Percentiles rank a stretch among this genome's conserved stretches.
These are phyloP conservation scores for Microdochium trichocladiopsis DNA, from an alignment of 2,329 filamentous ascomycete genomes.

Conservation along the genomic window DNA sequence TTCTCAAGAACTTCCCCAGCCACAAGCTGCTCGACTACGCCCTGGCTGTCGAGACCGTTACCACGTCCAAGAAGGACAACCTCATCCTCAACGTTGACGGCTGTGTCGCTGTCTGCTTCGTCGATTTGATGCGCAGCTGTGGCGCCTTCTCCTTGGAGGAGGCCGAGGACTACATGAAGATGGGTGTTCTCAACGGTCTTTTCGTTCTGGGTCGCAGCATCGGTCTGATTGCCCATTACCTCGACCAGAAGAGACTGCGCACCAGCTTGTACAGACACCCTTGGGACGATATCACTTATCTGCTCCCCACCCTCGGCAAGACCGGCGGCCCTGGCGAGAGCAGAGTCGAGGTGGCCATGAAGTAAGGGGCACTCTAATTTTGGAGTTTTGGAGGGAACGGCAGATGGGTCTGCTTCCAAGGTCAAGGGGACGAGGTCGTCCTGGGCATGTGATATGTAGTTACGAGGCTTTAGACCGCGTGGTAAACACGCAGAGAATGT, in stretches of 20 bases:
- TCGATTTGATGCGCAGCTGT: constrained; percentile 95
- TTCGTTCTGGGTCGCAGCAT: constrained; percentile 97
- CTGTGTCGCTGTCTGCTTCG: constrained; percentile 97
- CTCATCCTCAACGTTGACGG: constrained; percentile 98
- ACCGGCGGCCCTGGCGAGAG: constrained; percentile 71
- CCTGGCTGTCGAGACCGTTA: constrained; percentile 94
- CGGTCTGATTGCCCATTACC: constrained; percentile 98
- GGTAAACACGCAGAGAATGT: background rate
- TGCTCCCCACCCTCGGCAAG: constrained; percentile 73
- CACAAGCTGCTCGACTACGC: constrained; percentile 99
- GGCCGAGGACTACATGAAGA: constrained; percentile 96
- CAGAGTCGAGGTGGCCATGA: constrained; percentile 75
- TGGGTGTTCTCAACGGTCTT: constrained; percentile 99
- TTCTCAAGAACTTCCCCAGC: constrained; percentile 92
- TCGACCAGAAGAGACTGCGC: constrained; percentile 98
- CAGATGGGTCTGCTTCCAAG: background rate
- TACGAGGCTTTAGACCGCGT: background rate
- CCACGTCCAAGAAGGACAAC: constrained; percentile 99
- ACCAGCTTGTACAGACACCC: constrained; percentile 98
- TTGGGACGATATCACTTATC: constrained; percentile 97
- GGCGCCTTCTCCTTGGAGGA: constrained; percentile 94
- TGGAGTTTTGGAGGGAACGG: background rate
- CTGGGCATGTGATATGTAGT: background rate
- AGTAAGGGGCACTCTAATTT: constrained; percentile 39
- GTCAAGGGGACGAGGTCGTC: too few relatives aligned